Percentiles rank a stretch among this genome's conserved stretches.
Conservation (phyloP, 2,329 filamentous ascomycete genomes). For the Metarhizium guizhouense region DNA sequence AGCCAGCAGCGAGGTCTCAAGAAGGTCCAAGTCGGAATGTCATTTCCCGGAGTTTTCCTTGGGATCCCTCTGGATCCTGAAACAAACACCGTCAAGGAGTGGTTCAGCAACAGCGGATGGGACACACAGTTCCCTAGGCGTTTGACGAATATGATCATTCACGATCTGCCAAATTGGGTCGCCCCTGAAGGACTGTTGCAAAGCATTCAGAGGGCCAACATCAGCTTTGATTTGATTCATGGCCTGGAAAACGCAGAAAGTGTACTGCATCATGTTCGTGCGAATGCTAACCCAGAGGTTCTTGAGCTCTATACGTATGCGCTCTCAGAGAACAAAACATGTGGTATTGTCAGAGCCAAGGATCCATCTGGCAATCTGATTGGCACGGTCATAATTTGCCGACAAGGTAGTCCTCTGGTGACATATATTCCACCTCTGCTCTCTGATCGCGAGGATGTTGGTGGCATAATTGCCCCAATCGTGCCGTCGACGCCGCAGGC, state of each 20-base stretch:
- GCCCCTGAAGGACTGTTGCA: slow-evolving; percentile 70
- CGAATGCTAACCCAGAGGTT: slow-evolving; percentile 66
- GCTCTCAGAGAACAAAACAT: slow-evolving; percentile 60
- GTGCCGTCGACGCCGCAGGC: slow-evolving; percentile 62
- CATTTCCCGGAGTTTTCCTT: slow-evolving; percentile 76
- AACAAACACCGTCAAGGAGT: slow-evolving; percentile 47
- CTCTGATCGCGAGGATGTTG: slow-evolving; percentile 49
- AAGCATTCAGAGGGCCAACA: slow-evolving; percentile 61
- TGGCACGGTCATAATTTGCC: slow-evolving; percentile 74
- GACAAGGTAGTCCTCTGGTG: slow-evolving; percentile 56
- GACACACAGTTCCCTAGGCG: slow-evolving; percentile 55
- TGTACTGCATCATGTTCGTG: slow-evolving; percentile 66
- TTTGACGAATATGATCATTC: slow-evolving; percentile 60
- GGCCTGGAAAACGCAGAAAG: slow-evolving; percentile 67
- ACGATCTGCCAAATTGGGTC: slow-evolving; percentile 62
- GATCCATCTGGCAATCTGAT: slow-evolving; percentile 57
- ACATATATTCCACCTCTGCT: slow-evolving; percentile 62
- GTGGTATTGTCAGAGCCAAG: slow-evolving; percentile 78
- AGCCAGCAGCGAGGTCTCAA: slow-evolving; percentile 61
- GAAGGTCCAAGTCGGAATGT: slow-evolving; percentile 71
- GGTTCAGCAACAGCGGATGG: slow-evolving; percentile 90
- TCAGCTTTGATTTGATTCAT: slow-evolving; percentile 76
- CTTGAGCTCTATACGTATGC: slow-evolving; percentile 73
- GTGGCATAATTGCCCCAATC: slow-evolving; percentile 73
- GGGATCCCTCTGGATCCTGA: slow-evolving; percentile 60